Base-by-base conservation (phyloP, 129 eudicot species). In the Cynara cardunculus region DNA sequence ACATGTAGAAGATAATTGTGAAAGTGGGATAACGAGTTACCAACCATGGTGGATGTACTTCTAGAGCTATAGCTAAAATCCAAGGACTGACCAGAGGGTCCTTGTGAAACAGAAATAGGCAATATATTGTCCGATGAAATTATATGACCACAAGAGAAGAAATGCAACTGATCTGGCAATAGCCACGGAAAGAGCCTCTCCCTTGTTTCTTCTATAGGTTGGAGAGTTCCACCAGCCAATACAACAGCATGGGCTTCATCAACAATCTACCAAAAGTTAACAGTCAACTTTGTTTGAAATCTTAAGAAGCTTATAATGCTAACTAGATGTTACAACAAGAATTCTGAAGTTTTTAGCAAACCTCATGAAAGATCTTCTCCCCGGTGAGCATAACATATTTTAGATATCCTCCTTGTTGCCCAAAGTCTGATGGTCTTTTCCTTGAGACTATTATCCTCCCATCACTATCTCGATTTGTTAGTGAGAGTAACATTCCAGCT, bases 221-320 rank as follows among this genome's bases (percentile, higher is more conserved):
- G 99, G 53, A 94, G 88, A 77, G 99, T 94, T 78, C 99, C 99
- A 3, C 99, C 99, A 59, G 97, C 97, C 90, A 94, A 86, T 79
- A 94, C 76, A 53, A 92, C 92, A 61, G 99, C 96, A 90, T 92
- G 99, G 69, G 96, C 94, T 90, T 92, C 89, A 71, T 88, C 79
- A 28, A 82, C 84, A 25, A 94, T 87, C 99, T 94, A 75, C 66
- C 56, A 82, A 31, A 69, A 77, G 75, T 59, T 78, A 18, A 61
- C 71, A 62, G 19, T 69, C 56, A 32, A 64, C 72, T 68, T 39
- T 11, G 35, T 35, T 22, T 25, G 21, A 46, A 25, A 65, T 56
- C 64, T 72, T 35, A 1, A 83, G n/a, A 76, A 62, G 6, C 5
- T 76, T 12, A 41, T 73, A 24, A 14, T 39, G 35, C 30, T 78